Evolutionary conservation across 164 flowering plant genomes (phyloP).

Genomic region (Echeveria elegans): DNA sequence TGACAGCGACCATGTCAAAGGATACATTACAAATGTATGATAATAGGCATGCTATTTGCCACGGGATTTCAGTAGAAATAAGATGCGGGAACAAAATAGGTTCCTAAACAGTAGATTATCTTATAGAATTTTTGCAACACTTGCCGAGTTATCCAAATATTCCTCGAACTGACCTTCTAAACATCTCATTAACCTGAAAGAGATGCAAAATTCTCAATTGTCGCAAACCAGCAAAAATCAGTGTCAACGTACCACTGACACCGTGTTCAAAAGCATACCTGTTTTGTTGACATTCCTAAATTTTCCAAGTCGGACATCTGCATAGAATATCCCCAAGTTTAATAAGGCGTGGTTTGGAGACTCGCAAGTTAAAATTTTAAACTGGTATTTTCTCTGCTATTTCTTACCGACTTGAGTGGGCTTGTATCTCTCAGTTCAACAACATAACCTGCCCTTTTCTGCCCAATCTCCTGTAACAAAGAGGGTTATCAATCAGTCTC

Average conservation of each 20-base stretch:
- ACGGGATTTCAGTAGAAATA: no score
- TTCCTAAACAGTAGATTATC: background rate
- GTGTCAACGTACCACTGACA: no score
- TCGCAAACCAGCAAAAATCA: no score
- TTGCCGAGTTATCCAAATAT: conserved; percentile 24
- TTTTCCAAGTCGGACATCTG: conserved; percentile 82
- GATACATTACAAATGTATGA: background rate
- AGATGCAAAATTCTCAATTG: no score
- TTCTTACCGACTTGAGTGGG: conserved; percentile 71
- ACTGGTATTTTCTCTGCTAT: background rate
- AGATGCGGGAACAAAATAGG: background rate
- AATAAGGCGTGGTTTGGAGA: background rate
- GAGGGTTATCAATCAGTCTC: background rate
- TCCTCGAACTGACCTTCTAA: conserved; percentile 49
- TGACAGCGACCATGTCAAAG: background rate
- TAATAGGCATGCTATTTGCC: no score
- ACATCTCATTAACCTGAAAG: conserved; percentile 49
- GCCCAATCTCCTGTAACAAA: conserved; percentile 67
- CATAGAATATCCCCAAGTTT: conserved; percentile 8
- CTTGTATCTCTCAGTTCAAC: conserved; percentile 60
- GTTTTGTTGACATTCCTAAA: conserved; percentile 79
- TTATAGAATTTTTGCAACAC: background rate
- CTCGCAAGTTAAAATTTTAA: background rate
- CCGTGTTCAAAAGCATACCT: conserved; percentile 54
- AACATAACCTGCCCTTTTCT: conserved; percentile 62